A percentile compares a stretch with the other conserved stretches of the same genome.
Evolutionary conservation across 768 basidiomycete genomes (phyloP).

Genomic region (Cyclocybe cylindracea): DNA sequence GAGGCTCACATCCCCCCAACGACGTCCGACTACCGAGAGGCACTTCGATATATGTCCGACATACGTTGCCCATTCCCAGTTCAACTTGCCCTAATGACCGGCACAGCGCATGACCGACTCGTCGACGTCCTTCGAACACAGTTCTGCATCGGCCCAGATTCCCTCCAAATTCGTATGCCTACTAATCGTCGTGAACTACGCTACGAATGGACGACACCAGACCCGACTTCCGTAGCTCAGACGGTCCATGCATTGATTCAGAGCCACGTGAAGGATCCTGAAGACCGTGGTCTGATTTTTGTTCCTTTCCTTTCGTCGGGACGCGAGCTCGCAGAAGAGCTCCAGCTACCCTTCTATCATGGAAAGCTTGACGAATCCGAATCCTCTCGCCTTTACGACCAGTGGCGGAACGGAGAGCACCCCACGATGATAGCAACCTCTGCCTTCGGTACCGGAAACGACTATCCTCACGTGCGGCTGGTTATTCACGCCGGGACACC

Average conservation of each 20-base stretch:
- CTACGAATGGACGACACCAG: neutral
- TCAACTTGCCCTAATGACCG: slow-evolving; percentile 21
- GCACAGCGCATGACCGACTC: slow-evolving; percentile 12
- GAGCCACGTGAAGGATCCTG: neutral
- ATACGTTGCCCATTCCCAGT: slow-evolving; percentile 8
- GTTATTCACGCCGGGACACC: slow-evolving; percentile 22
- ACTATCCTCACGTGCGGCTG: slow-evolving; percentile 17
- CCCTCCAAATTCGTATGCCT: neutral
- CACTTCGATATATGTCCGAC: slow-evolving; percentile 4
- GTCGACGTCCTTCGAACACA: neutral
- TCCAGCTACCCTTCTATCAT: slow-evolving; percentile 6
- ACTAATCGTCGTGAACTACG: slow-evolving; percentile 5
- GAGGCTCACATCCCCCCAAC: slow-evolving; percentile 21
- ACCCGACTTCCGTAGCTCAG: no score
- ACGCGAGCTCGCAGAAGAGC: neutral
- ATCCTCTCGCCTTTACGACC: neutral
- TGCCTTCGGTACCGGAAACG: slow-evolving; percentile 26
- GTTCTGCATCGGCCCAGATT: slow-evolving; percentile 8
- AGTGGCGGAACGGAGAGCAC: slow-evolving; percentile 9
- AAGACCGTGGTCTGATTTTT: slow-evolving; percentile 12
- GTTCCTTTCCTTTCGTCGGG: slow-evolving; percentile 5
- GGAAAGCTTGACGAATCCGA: neutral
- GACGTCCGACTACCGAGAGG: slow-evolving; percentile 7
- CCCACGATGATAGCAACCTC: slow-evolving; percentile 20
- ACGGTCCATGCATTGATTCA: neutral